Evolutionary conservation across 78 protist genomes (phyloP).

Genomic region (Diacronema lutheri): DNA sequence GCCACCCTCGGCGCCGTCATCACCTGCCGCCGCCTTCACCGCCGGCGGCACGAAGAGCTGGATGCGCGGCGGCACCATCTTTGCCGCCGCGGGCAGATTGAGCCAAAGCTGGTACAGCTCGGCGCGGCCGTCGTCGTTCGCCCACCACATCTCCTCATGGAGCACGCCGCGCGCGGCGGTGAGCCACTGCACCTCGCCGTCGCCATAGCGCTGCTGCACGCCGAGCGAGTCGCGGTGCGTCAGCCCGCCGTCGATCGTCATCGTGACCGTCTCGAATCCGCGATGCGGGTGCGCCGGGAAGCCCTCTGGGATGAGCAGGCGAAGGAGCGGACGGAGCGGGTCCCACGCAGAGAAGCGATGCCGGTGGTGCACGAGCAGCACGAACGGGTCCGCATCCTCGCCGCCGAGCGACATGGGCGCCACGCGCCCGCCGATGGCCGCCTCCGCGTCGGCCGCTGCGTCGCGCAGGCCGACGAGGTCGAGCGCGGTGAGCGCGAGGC

Average conservation of each 20-base stretch:
- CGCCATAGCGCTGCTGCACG: neutral
- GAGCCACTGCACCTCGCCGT: constrained; percentile 71
- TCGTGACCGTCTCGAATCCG: constrained; percentile 82
- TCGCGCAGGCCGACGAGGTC: no score
- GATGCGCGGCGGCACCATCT: constrained; percentile 78
- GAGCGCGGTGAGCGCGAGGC: no score
- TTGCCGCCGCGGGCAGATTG: constrained; percentile 60
- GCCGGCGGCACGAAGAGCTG: constrained; percentile 25
- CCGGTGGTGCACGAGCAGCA: constrained; percentile 11
- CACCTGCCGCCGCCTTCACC: no score
- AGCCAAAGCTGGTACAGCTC: constrained; percentile 70
- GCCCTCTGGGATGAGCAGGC: neutral
- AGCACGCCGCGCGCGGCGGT: constrained; percentile 78
- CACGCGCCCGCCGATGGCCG: neutral
- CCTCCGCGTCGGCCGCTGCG: neutral
- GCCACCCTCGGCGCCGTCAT: no score
- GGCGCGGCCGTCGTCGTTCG: neutral
- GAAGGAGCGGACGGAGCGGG: neutral
- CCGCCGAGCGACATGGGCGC: neutral
- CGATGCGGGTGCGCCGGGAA: constrained; percentile 75
- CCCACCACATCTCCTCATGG: constrained; percentile 55
- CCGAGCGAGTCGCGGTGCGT: constrained; percentile 64
- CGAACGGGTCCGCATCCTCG: neutral
- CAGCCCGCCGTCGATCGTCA: constrained; percentile 59
- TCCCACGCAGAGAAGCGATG: neutral